Percentiles rank a stretch among this genome's conserved stretches.
phyloP scores from a whole-genome alignment of 2,329 filamentous ascomycete species.

The Fusarium duplospermum region DNA sequence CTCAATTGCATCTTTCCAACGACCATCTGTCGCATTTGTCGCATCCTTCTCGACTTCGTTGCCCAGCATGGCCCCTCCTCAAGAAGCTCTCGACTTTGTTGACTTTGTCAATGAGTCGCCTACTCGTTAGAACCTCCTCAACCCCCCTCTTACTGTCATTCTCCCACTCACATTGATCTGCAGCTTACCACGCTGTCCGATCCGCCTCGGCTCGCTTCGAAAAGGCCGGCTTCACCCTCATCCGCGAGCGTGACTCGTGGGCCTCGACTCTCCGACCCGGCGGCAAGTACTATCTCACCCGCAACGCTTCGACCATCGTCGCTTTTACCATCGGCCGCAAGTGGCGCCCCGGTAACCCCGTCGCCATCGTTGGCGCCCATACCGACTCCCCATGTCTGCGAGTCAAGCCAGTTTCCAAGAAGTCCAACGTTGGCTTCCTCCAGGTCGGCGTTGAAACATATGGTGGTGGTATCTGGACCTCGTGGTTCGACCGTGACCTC shows the following conservation, averaged over 20 bases:
- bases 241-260: slow-evolving; percentile 94
- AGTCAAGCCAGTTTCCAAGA: slow-evolving; percentile 94
- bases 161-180: slow-evolving; percentile 32
- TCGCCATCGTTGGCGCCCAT: slow-evolving; percentile 94
- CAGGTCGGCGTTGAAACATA: slow-evolving; percentile 98
- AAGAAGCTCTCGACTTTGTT: slow-evolving; percentile 82
- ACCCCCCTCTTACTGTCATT: background rate
- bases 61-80: slow-evolving; percentile 62
- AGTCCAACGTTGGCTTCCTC: slow-evolving; percentile 84
- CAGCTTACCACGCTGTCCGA: slow-evolving; percentile 94
- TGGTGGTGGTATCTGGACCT: slow-evolving; percentile 96
- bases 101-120: slow-evolving; percentile 95
- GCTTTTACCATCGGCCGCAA: slow-evolving; percentile 91
- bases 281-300: slow-evolving; percentile 95
- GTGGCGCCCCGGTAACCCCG: slow-evolving; percentile 92
- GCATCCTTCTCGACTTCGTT: slow-evolving; percentile 46
- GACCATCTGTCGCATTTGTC: background rate
- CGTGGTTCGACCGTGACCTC: slow-evolving; percentile 96
- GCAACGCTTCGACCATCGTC: slow-evolving; percentile 91
- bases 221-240: slow-evolving; percentile 85
- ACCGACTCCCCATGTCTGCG: slow-evolving; percentile 94
- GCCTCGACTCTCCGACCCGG: slow-evolving; percentile 81
- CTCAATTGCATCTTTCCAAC: slow-evolving; percentile 19
- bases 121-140: slow-evolving; percentile 73
- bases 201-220: slow-evolving; percentile 81